These are phyloP conservation scores for Lactarius hengduanensis DNA, from an alignment of 768 basidiomycete species.

Conservation along the genomic window DNA sequence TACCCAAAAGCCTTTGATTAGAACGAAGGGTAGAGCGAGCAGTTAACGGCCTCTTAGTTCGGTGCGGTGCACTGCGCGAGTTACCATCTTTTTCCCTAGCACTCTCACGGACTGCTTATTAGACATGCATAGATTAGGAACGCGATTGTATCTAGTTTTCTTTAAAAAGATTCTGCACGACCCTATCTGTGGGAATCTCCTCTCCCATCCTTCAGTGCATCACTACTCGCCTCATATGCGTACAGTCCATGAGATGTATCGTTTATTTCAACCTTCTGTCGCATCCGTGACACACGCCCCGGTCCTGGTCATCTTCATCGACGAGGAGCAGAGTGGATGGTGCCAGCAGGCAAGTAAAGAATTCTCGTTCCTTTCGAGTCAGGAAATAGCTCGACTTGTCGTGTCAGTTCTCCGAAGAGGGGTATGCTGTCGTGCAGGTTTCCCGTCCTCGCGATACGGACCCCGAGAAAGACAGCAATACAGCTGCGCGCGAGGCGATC, in stretches of 20 bases:
- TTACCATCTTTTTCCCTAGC: conserved; percentile 5
- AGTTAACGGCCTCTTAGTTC: conserved; percentile 5
- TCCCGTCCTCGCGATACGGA: conserved; percentile 28
- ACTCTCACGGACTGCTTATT: conserved; percentile 13
- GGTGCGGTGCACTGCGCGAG: conserved; percentile 12
- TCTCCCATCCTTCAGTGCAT: background rate
- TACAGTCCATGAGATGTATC: conserved; percentile 21
- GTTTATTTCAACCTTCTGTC: conserved; percentile 33
- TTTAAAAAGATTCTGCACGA: background rate
- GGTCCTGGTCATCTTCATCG: conserved; percentile 35
- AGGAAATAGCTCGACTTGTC: background rate
- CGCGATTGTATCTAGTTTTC: conserved; percentile 5
- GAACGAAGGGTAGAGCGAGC: conserved; percentile 22
- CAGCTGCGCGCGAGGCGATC: conserved; percentile 24
- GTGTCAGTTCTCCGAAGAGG: conserved; percentile 41
- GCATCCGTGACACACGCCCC: conserved; percentile 35
- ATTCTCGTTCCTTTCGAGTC: background rate
- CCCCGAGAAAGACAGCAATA: conserved; percentile 29
- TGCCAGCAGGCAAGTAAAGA: conserved; percentile 38
- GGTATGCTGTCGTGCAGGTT: conserved; percentile 39
- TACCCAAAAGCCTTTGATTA: conserved; percentile 61
- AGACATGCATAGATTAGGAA: conserved; percentile 14
- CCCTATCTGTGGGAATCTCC: background rate
- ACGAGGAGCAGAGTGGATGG: conserved; percentile 37
- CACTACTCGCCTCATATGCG: background rate